Percentiles rank a stretch among this genome's conserved stretches.
phyloP scores from a whole-genome alignment of 129 eudicot genomes.

The Daucus carota region DH1_v3.0 NC_030384.2:49313501-49314000 shows the following conservation, averaged over 20 bases:
- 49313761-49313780: slow-evolving; percentile 21
- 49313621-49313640: not conserved
- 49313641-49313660: not conserved
- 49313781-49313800: slow-evolving; percentile 20
- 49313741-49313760: slow-evolving; percentile 23
- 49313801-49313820: slow-evolving; percentile 17
- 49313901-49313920: not conserved
- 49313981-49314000: slow-evolving; percentile 12
- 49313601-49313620: slow-evolving; percentile 13
- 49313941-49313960: slow-evolving; percentile 9
- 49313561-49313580: not conserved
- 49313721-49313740: slow-evolving; percentile 23
- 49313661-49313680: not conserved
- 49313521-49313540: slow-evolving; percentile 19
- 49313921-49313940: not conserved
- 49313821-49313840: slow-evolving; percentile 10
- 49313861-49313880: not conserved
- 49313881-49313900: slow-evolving; percentile 3
- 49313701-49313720: slow-evolving; percentile 3
- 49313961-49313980: slow-evolving; percentile 9
- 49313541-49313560: slow-evolving; percentile 4
- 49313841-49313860: slow-evolving; percentile 7
- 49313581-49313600: not conserved
- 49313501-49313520: slow-evolving; percentile 39
- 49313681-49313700: not conserved